Conservation (phyloP, 257 asterid species). For the Solanum appendiculatum region DNA sequence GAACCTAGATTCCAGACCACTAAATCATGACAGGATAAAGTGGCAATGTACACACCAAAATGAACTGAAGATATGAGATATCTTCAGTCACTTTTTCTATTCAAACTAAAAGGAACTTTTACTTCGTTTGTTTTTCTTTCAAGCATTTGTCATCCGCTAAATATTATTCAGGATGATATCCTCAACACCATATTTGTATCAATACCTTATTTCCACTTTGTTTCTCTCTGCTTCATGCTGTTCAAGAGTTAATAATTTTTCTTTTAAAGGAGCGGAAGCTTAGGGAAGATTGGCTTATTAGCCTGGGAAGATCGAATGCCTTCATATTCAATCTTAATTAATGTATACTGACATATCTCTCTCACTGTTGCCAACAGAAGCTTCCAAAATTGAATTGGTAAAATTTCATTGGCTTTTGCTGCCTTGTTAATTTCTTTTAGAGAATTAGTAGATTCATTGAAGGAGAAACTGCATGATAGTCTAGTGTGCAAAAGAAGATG, state of each 20-base stretch:
- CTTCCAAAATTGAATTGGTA: neutral
- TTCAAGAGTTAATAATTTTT: neutral
- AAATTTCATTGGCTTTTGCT: neutral
- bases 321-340: neutral
- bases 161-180: neutral
- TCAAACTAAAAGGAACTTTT: neutral
- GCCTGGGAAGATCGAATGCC: neutral
- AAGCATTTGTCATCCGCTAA: neutral
- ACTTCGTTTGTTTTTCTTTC: neutral
- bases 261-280: neutral
- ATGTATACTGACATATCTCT: neutral
- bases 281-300: neutral
- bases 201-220: neutral
- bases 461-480: neutral
- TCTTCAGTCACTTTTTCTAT: neutral
- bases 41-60: neutral
- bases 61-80: neutral
- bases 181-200: neutral
- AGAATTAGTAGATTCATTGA: neutral
- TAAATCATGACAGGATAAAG: neutral
- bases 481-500: neutral
- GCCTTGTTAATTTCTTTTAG: neutral
- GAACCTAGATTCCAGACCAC: neutral
- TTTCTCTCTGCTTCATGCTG: neutral
- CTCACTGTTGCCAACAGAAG: neutral